Conservation (phyloP, 441 rosid genomes). For the Corymbia calophylla region DNA sequence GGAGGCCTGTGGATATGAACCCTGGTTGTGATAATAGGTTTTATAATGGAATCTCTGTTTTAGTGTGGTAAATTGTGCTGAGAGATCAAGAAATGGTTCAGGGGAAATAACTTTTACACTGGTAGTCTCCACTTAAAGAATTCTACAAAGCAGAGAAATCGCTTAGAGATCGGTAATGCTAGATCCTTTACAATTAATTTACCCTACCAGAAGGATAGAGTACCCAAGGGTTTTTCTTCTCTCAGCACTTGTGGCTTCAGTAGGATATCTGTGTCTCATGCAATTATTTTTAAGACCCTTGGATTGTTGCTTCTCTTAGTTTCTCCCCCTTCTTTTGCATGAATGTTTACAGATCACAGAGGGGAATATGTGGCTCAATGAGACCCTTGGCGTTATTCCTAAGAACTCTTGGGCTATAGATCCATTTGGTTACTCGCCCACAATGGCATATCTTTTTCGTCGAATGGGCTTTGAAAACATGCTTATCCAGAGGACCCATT, state of each 20-base stretch:
- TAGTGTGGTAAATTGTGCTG: not conserved
- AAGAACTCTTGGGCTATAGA: constrained; percentile 98
- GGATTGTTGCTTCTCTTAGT: not conserved
- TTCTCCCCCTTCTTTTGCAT: not conserved
- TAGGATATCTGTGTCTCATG: not conserved
- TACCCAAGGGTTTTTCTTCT: not conserved
- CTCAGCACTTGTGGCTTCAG: not conserved
- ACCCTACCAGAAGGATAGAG: not conserved
- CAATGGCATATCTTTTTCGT: constrained; percentile 94
- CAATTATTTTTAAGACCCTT: not conserved
- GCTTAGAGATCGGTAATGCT: not conserved
- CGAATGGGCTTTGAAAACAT: constrained; percentile 99
- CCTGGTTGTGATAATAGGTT: not conserved
- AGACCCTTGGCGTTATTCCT: constrained; percentile 83
- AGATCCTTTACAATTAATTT: not conserved
- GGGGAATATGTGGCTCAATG: constrained; percentile 95
- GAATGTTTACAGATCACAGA: constrained; percentile 59
- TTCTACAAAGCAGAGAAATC: not conserved
- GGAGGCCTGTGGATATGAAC: not conserved
- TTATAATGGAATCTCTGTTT: not conserved
- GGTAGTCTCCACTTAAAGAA: not conserved
- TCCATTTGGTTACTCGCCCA: constrained; percentile 97
- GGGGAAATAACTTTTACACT: not conserved
- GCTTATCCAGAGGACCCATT: constrained; percentile 98
- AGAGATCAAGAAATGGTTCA: not conserved